Percentiles rank a stretch among this genome's conserved stretches.
Evolutionary conservation across 176 grass and related monocot genomes (phyloP).

Genomic region (Coix lacrymajobi): DNA sequence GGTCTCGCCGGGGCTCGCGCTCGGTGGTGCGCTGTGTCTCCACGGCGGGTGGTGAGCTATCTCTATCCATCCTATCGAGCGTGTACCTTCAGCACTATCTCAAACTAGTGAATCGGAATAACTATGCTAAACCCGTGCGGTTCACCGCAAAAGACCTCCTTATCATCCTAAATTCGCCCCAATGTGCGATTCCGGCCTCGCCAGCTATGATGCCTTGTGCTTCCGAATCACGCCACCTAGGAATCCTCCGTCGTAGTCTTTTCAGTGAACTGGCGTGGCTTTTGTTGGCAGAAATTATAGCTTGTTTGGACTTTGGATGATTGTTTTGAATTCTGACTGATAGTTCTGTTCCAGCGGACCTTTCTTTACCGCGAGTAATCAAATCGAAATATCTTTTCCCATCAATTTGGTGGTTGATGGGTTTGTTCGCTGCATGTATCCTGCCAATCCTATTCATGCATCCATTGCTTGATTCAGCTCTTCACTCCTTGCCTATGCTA

Average conservation of each 20-base stretch:
- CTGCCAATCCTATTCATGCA: background rate
- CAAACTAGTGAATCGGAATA: background rate
- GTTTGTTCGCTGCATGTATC: background rate
- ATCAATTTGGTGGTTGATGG: background rate
- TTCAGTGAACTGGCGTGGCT: background rate
- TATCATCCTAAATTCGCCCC: background rate
- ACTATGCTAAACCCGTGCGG: background rate
- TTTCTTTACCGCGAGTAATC: background rate
- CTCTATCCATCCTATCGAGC: background rate
- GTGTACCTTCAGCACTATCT: background rate
- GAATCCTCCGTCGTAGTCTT: background rate
- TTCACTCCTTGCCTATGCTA: background rate
- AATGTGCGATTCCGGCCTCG: background rate
- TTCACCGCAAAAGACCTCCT: background rate
- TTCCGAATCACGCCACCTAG: background rate
- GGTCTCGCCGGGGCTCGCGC: conserved; percentile 34
- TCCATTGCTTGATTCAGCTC: background rate
- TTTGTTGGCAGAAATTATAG: background rate
- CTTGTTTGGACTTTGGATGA: background rate
- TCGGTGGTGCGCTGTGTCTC: conserved; percentile 72
- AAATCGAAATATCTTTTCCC: background rate
- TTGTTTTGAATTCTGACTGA: background rate
- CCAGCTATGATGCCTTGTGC: background rate
- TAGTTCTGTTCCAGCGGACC: background rate
- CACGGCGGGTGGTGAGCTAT: conserved; percentile 56